Conservation (phyloP, 805 yeast genomes). For the Cephaloascus fragrans region DNA sequence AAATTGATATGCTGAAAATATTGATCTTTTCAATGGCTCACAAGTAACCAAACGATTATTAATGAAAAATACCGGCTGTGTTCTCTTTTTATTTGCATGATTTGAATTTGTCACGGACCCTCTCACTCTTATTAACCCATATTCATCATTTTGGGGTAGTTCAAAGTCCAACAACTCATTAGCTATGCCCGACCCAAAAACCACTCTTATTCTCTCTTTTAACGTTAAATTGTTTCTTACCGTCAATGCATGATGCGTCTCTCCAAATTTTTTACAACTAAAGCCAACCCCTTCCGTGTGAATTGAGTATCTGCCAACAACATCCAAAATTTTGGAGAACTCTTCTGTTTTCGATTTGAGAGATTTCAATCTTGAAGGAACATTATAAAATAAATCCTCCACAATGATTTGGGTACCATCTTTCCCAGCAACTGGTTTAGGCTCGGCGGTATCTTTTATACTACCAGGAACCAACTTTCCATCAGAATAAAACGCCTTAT, state of each 20-base stretch:
- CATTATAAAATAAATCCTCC: constrained; percentile 84
- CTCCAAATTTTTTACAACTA: constrained; percentile 74
- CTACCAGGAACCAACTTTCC: constrained; percentile 49
- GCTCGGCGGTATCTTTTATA: constrained; percentile 28
- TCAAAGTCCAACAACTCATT: constrained; percentile 47
- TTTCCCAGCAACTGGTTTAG: constrained; percentile 76
- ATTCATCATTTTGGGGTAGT: constrained; percentile 18
- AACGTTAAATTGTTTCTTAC: constrained; percentile 40
- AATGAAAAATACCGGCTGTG: constrained; percentile 71
- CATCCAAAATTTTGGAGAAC: constrained; percentile 66
- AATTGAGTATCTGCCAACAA: constrained; percentile 74
- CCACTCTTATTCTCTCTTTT: constrained; percentile 61
- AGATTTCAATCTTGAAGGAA: constrained; percentile 68
- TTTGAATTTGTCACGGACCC: constrained; percentile 71
- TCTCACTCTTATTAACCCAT: constrained; percentile 41
- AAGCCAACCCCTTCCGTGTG: constrained; percentile 65
- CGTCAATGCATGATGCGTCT: constrained; percentile 54
- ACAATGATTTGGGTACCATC: constrained; percentile 79
- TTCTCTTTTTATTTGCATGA: constrained; percentile 54
- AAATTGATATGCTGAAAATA: constrained; percentile 48
- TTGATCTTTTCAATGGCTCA: constrained; percentile 67
- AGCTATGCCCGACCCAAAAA: constrained; percentile 66
- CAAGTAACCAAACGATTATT: constrained; percentile 77
- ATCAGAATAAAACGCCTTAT: constrained; percentile 54
- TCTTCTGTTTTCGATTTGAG: constrained; percentile 65